These are phyloP conservation scores for Argentina anserina DNA, from an alignment of 306 rosid species.

Conservation along the genomic window DNA sequence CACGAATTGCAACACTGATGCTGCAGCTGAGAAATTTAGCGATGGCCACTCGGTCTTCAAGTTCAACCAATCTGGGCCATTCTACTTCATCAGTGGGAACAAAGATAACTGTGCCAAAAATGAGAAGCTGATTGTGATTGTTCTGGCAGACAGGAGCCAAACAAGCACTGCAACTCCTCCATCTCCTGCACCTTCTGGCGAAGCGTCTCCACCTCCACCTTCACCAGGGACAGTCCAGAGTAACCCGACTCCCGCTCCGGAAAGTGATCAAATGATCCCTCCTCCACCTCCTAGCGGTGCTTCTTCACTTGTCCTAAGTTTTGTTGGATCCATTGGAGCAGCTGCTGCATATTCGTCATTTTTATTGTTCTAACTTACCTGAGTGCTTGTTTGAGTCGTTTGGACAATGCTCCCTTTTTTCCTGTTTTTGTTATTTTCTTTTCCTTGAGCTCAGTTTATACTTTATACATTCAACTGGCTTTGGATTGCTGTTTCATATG, in stretches of 20 bases:
- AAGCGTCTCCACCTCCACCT: not conserved
- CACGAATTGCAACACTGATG: conserved; percentile 57
- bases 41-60: conserved; percentile 70
- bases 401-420: not conserved
- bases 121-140: conserved; percentile 67
- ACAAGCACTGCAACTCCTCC: conserved; percentile 37
- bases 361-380: conserved; percentile 33
- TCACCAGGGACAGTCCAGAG: not conserved
- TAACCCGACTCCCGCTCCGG: conserved; percentile 29
- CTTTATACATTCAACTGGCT: conserved; percentile 27
- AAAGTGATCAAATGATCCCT: conserved; percentile 17
- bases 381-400: conserved; percentile 11
- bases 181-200: conserved; percentile 38
- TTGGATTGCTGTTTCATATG: conserved; percentile 31
- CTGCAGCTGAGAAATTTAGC: conserved; percentile 34
- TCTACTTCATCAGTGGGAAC: conserved; percentile 76
- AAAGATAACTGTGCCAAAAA: conserved; percentile 65
- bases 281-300: conserved; percentile 58
- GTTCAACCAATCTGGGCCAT: conserved; percentile 55
- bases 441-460: conserved; percentile 32
- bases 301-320: conserved; percentile 42
- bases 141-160: conserved; percentile 61
- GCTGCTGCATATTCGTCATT: conserved; percentile 48
- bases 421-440: not conserved
- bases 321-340: conserved; percentile 59